Conservation (phyloP, 2,329 filamentous ascomycete species). For the Trichophyton benhamiae region DNA sequence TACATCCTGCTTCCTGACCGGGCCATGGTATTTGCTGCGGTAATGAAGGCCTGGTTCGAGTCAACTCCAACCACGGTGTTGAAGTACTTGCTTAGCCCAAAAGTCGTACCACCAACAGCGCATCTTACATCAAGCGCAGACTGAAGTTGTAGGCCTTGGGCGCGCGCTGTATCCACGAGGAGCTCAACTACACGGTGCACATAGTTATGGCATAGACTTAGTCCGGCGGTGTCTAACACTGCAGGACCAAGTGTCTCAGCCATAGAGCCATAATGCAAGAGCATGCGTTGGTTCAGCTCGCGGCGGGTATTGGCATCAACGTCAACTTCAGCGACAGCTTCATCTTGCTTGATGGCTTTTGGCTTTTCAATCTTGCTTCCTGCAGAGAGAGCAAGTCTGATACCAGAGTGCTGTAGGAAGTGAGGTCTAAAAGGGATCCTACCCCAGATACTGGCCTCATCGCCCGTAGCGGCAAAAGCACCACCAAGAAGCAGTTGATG, state of each 20-base stretch:
- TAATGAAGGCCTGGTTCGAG: not conserved
- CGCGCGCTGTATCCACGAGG: not conserved
- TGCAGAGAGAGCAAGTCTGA: not conserved
- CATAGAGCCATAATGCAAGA: not conserved
- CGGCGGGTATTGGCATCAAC: not conserved
- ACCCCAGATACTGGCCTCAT: not conserved
- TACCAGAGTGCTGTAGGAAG: not conserved
- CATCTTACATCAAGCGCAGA: not conserved
- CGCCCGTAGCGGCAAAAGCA: not conserved
- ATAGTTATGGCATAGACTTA: not conserved
- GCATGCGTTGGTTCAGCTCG: not conserved
- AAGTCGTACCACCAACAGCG: not conserved
- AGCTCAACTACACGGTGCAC: not conserved
- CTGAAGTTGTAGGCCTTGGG: not conserved
- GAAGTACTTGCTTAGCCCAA: not conserved
- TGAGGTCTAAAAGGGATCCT: not conserved
- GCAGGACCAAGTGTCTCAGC: not conserved
- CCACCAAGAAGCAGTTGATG: not conserved
- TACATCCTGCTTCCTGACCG: not conserved
- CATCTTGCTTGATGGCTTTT: not conserved
- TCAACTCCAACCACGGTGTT: not conserved
- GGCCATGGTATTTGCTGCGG: not conserved
- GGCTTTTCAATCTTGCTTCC: not conserved
- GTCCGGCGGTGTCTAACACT: not conserved
- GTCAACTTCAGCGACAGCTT: not conserved